Conservation (phyloP, 495 filamentous ascomycete species). For the Penicillium paradoxum region DNA sequence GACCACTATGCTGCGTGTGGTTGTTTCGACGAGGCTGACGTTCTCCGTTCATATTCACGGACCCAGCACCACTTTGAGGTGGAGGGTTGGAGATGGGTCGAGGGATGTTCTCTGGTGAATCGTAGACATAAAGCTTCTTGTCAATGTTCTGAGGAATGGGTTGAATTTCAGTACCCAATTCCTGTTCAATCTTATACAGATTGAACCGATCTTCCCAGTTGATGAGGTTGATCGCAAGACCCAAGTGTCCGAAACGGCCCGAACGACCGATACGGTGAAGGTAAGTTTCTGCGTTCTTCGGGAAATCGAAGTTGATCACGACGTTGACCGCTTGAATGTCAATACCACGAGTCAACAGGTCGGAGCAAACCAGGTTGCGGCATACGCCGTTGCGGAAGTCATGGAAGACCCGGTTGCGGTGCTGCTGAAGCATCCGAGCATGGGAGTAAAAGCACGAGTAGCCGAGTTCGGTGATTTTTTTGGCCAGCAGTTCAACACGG, state of each 20-base stretch:
- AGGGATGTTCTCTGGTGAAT: slow-evolving; percentile 90
- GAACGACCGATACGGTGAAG: slow-evolving; percentile 98
- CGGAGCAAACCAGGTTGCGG: slow-evolving; percentile 96
- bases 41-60: slow-evolving; percentile 26
- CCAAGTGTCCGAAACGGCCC: slow-evolving; percentile 93
- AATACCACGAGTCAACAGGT: slow-evolving; percentile 95
- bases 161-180: slow-evolving; percentile 94
- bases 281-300: slow-evolving; percentile 99
- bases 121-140: slow-evolving; percentile 97
- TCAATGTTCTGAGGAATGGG: slow-evolving; percentile 92
- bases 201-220: slow-evolving; percentile 99
- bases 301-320: slow-evolving; percentile 99
- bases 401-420: slow-evolving; percentile 97
- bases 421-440: slow-evolving; percentile 95
- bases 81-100: slow-evolving; percentile 58
- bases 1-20: slow-evolving; percentile 10
- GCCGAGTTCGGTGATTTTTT: slow-evolving; percentile 98
- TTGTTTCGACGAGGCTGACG: slow-evolving; percentile 36
- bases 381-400: slow-evolving; percentile 98
- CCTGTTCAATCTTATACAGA: slow-evolving; percentile 96
- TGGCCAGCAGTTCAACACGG: slow-evolving; percentile 92
- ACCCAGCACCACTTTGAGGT: slow-evolving; percentile 21
- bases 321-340: slow-evolving; percentile 99
- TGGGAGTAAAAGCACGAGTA: slow-evolving; percentile 99
- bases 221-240: slow-evolving; percentile 97